Evolutionary conservation across 495 filamentous ascomycete genomes (phyloP), one percentile per base, ranked within the genome.

Genomic region (Podospora fimiseda): DNA sequence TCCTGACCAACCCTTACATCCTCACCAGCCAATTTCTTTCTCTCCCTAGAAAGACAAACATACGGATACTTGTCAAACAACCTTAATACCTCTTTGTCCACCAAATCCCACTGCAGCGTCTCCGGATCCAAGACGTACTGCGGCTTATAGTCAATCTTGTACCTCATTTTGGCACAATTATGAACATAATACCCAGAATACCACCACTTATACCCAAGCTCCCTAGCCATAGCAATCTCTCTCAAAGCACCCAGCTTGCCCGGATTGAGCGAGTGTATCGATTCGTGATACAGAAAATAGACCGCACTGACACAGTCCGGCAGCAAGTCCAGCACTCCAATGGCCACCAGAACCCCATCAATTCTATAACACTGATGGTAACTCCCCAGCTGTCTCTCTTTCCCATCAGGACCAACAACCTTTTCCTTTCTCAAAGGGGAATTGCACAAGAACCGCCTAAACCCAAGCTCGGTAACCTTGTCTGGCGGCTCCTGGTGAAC

Each of bases 361-460:
- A 98, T 73, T 23, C 93, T 81, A 68, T 98, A 96, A 71, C 88
- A 93, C 67, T 96, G 91, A 64, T 98, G 93, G 69, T 83, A 96
- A n/a, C 88, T 92, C 7, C 93, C 93, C 2, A 94, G 70, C 59
- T 76, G 76, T 48, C 83, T 81, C 48, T 79, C 75, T 45, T 56
- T 63, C 15, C 76, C 78, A 33, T 77, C 70, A 20, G 74, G 58
- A 4, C 64, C 56, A 7, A 66, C 69, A 9, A 68, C 48, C 2
- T 71, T 78, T 15, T 65, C 75, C 23, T 79, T 77, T 27, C 69
- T 73, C 23, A 98, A 64, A 0, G 93, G 89, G 1, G 91, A 90
- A 51, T 64, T 56, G 71, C 93, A 98, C 42, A 98, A 79, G 58
- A 98, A 98, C 23, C 81, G 79, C 58, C 75, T 78, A 67, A 98